phyloP scores from a whole-genome alignment of 1,284 basidiomycete genomes.

The Trichosporon asahii region DNA sequence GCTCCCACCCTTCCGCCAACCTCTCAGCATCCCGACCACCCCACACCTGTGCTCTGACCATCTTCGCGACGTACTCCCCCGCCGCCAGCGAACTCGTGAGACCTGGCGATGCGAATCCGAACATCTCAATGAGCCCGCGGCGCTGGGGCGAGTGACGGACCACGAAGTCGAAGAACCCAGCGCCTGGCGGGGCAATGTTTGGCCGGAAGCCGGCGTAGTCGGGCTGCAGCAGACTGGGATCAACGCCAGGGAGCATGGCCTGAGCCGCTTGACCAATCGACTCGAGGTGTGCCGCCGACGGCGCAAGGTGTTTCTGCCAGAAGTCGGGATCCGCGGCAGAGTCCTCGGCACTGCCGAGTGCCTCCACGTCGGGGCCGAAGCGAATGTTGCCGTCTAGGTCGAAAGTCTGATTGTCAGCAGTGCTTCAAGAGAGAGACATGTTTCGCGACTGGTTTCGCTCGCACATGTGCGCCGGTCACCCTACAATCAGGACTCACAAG shows the following conservation, averaged over 20 bases:
- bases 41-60: conserved; percentile 51
- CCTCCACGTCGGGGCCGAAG: conserved; percentile 93
- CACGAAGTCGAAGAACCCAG: conserved; percentile 79
- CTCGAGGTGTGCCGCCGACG: conserved; percentile 62
- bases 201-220: conserved; percentile 92
- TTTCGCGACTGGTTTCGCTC: too few relatives aligned
- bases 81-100: conserved; percentile 56
- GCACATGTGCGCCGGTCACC: background rate
- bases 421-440: background rate
- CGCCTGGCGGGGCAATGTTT: conserved; percentile 71
- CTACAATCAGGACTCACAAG: conserved; percentile 50
- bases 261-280: conserved; percentile 63
- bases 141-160: conserved; percentile 45
- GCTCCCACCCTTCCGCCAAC: conserved; percentile 23
- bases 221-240: conserved; percentile 64
- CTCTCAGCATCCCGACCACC: conserved; percentile 14
- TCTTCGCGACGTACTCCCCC: conserved; percentile 53
- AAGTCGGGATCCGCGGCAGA: conserved; percentile 63
- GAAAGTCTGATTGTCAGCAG: conserved; percentile 58
- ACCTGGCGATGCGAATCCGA: conserved; percentile 58
- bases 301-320: conserved; percentile 68
- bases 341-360: conserved; percentile 61
- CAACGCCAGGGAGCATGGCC: conserved; percentile 69
- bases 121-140: conserved; percentile 51
- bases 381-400: conserved; percentile 81